A percentile compares a stretch with the other conserved stretches of the same genome.
Conservation (phyloP, 1,139 yeast genomes). For the Groenewaldozyma sp. region DNA sequence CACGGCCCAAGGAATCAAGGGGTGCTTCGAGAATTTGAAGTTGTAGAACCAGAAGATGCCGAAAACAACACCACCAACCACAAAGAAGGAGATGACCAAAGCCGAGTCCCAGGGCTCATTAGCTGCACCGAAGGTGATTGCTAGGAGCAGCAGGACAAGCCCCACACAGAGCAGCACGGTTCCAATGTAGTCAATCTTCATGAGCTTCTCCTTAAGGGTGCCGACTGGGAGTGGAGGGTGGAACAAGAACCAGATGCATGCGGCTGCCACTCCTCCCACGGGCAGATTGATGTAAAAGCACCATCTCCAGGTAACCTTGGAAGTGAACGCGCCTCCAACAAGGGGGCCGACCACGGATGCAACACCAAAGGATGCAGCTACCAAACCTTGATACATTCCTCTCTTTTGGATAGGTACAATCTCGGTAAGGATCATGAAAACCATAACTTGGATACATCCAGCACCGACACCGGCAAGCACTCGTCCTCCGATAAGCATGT, state of each 20-base stretch:
- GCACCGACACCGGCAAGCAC: constrained; percentile 68
- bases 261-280: constrained; percentile 49
- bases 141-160: constrained; percentile 39
- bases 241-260: constrained; percentile 40
- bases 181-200: constrained; percentile 42
- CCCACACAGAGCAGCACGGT: constrained; percentile 36
- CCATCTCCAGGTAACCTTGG: constrained; percentile 67
- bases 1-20: constrained; percentile 37
- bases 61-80: constrained; percentile 42
- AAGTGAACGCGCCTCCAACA: constrained; percentile 57
- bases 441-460: constrained; percentile 56
- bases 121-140: constrained; percentile 41
- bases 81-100: constrained; percentile 45
- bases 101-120: constrained; percentile 44
- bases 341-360: constrained; percentile 59
- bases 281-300: constrained; percentile 68
- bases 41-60: constrained; percentile 41
- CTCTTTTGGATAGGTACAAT: constrained; percentile 51
- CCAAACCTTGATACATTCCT: constrained; percentile 38
- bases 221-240: constrained; percentile 43
- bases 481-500: constrained; percentile 59
- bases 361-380: constrained; percentile 45
- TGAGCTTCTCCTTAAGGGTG: constrained; percentile 34
- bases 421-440: constrained; percentile 51
- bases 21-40: constrained; percentile 37